Conservation (phyloP, 192 early-diverging fungal species). For the Mortierella alpina region DNA sequence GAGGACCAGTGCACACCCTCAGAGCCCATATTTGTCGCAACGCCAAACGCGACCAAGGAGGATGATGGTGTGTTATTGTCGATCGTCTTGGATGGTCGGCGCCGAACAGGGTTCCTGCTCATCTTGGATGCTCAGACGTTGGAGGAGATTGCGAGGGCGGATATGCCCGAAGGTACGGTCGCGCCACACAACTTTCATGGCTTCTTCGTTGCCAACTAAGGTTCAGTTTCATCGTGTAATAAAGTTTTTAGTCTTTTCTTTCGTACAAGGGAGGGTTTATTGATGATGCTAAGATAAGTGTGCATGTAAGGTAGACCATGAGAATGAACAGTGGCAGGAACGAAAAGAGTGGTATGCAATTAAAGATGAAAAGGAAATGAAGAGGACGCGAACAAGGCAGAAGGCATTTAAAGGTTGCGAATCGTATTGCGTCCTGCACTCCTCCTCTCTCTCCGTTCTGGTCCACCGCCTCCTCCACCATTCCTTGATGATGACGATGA, state of each 20-base stretch:
- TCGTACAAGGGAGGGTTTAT: background rate
- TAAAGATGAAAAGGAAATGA: background rate
- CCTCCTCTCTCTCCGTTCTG: slow-evolving; percentile 42
- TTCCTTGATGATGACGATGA: slow-evolving; percentile 17
- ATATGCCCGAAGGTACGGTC: slow-evolving; percentile 46
- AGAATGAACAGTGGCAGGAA: background rate
- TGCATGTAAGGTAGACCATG: background rate
- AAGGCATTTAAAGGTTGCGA: slow-evolving; percentile 22
- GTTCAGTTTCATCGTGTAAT: background rate
- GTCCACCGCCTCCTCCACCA: slow-evolving; percentile 13
- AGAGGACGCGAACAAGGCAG: background rate
- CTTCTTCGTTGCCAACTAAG: slow-evolving; percentile 18
- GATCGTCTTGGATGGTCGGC: slow-evolving; percentile 58
- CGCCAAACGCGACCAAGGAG: slow-evolving; percentile 56
- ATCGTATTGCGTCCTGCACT: slow-evolving; percentile 49
- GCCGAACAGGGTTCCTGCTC: slow-evolving; percentile 54
- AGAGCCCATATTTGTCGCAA: slow-evolving; percentile 68
- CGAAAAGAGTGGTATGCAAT: background rate
- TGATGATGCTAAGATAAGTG: too few species aligned
- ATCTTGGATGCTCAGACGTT: slow-evolving; percentile 61
- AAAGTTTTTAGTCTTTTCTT: background rate
- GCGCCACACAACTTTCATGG: slow-evolving; percentile 67
- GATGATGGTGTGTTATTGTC: slow-evolving; percentile 69
- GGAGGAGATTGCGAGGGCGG: slow-evolving; percentile 59
- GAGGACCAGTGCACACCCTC: slow-evolving; percentile 55